These are phyloP conservation scores for Steccherinum ochraceum DNA, from an alignment of 768 basidiomycete genomes.

Conservation along the genomic window DNA sequence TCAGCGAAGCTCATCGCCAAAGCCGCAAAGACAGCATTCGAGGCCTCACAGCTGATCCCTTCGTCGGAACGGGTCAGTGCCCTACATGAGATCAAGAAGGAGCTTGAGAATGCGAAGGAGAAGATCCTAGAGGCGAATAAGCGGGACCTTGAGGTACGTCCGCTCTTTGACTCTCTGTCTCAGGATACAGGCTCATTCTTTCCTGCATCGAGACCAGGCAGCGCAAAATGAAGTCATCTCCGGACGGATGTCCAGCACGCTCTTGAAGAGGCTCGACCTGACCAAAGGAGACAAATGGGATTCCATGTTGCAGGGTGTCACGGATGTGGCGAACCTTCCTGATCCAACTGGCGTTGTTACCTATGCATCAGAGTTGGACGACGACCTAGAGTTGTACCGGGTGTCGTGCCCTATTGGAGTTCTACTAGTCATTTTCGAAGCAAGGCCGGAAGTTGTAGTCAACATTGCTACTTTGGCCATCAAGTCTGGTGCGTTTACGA, in stretches of 20 bases:
- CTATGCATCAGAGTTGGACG: slow-evolving; percentile 88
- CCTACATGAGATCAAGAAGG: slow-evolving; percentile 58
- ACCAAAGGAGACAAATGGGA: slow-evolving; percentile 84
- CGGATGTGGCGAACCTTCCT: slow-evolving; percentile 78
- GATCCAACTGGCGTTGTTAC: slow-evolving; percentile 84
- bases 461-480: slow-evolving; percentile 96
- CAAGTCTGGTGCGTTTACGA: slow-evolving; percentile 71
- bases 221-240: slow-evolving; percentile 73
- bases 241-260: slow-evolving; percentile 75
- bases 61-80: slow-evolving; percentile 64
- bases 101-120: slow-evolving; percentile 57
- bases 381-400: slow-evolving; percentile 81
- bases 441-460: slow-evolving; percentile 94
- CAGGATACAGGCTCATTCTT: neutral
- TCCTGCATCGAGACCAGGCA: slow-evolving; percentile 36
- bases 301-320: slow-evolving; percentile 85
- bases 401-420: slow-evolving; percentile 97
- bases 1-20: slow-evolving; percentile 60
- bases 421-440: slow-evolving; percentile 93
- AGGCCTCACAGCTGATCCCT: slow-evolving; percentile 76
- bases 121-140: slow-evolving; percentile 77
- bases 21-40: slow-evolving; percentile 78
- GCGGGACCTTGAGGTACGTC: slow-evolving; percentile 69
- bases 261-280: slow-evolving; percentile 85
- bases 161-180: neutral